Conservation (phyloP, 495 filamentous ascomycete genomes). For the Lasiosphaeris hirsuta region DNA sequence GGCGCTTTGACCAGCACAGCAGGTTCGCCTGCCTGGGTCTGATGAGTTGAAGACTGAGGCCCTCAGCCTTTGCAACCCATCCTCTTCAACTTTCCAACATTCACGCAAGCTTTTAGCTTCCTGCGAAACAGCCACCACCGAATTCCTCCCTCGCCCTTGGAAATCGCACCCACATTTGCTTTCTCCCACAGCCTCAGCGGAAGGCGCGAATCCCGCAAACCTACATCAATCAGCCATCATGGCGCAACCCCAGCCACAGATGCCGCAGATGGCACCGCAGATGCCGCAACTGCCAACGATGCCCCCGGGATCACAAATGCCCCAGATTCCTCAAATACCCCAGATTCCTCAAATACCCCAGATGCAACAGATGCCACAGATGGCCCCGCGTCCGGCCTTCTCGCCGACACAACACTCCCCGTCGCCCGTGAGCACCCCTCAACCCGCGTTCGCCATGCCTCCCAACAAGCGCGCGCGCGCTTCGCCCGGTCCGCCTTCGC, state of each 20-base stretch:
- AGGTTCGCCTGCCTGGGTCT: slow-evolving; percentile 24
- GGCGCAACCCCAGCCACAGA: slow-evolving; percentile 63
- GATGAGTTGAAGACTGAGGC: neutral
- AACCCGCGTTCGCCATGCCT: slow-evolving; percentile 39
- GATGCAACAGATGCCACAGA: slow-evolving; percentile 9
- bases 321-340: slow-evolving; percentile 14
- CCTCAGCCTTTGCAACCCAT: neutral
- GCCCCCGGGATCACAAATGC: slow-evolving; percentile 12
- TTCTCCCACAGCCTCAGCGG: too few relatives aligned
- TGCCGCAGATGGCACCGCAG: slow-evolving; percentile 16
- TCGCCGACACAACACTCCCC: slow-evolving; percentile 38
- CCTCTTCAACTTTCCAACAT: neutral
- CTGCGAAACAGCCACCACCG: too few relatives aligned
- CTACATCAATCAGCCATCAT: slow-evolving; percentile 38
- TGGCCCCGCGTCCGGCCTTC: slow-evolving; percentile 22
- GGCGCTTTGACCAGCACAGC: slow-evolving; percentile 27
- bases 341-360: slow-evolving; percentile 15
- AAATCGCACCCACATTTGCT: too few relatives aligned
- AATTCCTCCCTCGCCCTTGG: too few relatives aligned
- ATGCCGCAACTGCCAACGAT: slow-evolving; percentile 14
- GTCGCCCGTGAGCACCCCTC: slow-evolving; percentile 28
- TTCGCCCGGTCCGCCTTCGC: slow-evolving; percentile 54
- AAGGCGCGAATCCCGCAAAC: too few relatives aligned
- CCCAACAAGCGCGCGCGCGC: slow-evolving; percentile 65
- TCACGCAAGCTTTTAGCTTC: too few relatives aligned